Base-by-base conservation (phyloP, 1,284 basidiomycete genomes). In the Tremellales sp. region DNA sequence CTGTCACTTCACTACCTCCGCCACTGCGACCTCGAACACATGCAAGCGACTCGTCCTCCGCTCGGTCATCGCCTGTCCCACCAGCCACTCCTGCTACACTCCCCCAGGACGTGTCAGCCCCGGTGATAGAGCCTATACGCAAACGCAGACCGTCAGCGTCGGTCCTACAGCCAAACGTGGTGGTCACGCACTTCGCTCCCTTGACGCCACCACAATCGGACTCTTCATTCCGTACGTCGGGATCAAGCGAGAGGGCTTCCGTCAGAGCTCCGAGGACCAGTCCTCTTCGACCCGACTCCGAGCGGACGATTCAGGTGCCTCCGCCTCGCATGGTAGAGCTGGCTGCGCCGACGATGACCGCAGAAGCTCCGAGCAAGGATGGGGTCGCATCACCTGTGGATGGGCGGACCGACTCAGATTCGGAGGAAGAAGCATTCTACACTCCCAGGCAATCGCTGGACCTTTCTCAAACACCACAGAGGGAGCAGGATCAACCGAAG, bases 391-490 rank as follows among this genome's bases (percentile, higher is more conserved):
- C n/a, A n/a, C n/a, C n/a, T n/a, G n/a, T n/a, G n/a, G n/a, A n/a
- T n/a, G n/a, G n/a, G n/a, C 8, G 29, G 26, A 37, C 42, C 19
- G 58, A 54, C 8, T 43, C 49, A 10, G 58, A 61, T 13, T 43
- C 42, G 12, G 57, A 62, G 13, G 52, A 58, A 13, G 55, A 55
- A 12, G 48, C 48, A 5, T 65, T 65, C 36, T 58, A 58, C 33
- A 65, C 63, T 1, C 63, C 63, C 22, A 33, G 53, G 4, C 39
- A 53, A 5, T 58, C 60, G 2, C 10, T 61, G 11, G 46, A 48
- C 2, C 19, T 37, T 17, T 33, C 43, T 25, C 29, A 8, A 15
- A 31, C 8, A 31, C 10, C 15, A 31, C 21, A 29, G 22, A 15
- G 21, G 27, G 31, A 39, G 31, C 40, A 37, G 41, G n/a, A 26